Percentiles rank a stretch among this genome's conserved stretches.
Conservation (phyloP, 805 yeast species). For the Metschnikowia anglica region DNA sequence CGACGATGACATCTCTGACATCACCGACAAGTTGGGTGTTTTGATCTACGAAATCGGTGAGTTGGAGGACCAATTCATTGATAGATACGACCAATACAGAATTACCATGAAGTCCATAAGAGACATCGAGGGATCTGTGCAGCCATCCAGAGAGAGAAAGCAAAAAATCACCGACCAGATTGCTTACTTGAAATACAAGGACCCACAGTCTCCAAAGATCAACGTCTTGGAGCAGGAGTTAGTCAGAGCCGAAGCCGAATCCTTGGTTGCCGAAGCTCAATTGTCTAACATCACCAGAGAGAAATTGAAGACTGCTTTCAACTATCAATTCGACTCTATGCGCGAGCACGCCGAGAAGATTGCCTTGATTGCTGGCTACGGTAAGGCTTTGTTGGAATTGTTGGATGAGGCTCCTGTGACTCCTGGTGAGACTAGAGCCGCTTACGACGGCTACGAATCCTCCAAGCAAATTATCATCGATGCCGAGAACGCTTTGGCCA, state of each 20-base stretch:
- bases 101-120: conserved; percentile 91
- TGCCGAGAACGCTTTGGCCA: conserved; percentile 91
- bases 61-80: conserved; percentile 96
- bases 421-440: conserved; percentile 98
- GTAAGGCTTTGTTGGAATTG: conserved; percentile 93
- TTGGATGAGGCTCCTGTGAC: conserved; percentile 96
- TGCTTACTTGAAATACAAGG: conserved; percentile 97
- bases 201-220: conserved; percentile 95
- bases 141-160: conserved; percentile 97
- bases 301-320: conserved; percentile 94
- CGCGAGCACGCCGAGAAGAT: conserved; percentile 95
- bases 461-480: conserved; percentile 97
- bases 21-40: conserved; percentile 96
- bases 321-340: conserved; percentile 92
- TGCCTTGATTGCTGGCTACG: conserved; percentile 97
- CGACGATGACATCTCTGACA: conserved; percentile 95
- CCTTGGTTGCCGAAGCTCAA: conserved; percentile 98
- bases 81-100: conserved; percentile 97
- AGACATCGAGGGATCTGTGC: conserved; percentile 96
- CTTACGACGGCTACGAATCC: conserved; percentile 97
- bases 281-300: conserved; percentile 97
- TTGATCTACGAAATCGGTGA: conserved; percentile 95
- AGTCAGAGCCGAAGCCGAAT: conserved; percentile 98
- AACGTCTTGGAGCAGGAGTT: conserved; percentile 95
- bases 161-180: conserved; percentile 96